A percentile compares a stretch with the other conserved stretches of the same genome.
Conservation (phyloP, 192 early-diverging fungal species). For the Rhizophagus sp. region DNA sequence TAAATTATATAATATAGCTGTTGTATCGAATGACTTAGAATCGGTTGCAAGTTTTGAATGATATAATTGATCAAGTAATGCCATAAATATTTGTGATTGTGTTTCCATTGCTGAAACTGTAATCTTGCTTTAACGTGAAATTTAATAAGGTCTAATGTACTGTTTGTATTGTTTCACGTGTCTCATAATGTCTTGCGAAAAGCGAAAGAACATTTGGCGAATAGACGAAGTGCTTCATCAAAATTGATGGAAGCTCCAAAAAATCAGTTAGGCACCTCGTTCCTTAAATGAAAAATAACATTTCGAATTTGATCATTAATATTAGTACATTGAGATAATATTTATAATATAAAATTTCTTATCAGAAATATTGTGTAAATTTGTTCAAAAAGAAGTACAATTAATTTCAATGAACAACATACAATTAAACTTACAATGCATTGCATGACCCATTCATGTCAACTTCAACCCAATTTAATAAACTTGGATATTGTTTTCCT, state of each 20-base stretch:
- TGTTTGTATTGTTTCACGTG: slow-evolving; percentile 62
- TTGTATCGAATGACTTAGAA: slow-evolving; percentile 46
- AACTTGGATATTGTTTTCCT: slow-evolving; percentile 49
- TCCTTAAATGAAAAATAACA: slow-evolving; percentile 43
- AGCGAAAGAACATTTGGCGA: slow-evolving; percentile 70
- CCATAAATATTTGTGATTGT: slow-evolving; percentile 88
- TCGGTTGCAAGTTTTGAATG: slow-evolving; percentile 61
- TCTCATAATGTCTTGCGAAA: slow-evolving; percentile 78
- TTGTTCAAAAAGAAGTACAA: slow-evolving; percentile 53
- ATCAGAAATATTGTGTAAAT: slow-evolving; percentile 89
- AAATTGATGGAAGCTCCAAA: slow-evolving; percentile 95
- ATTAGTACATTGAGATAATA: too few species aligned
- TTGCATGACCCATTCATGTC: slow-evolving; percentile 99
- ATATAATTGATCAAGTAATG: slow-evolving; percentile 88
- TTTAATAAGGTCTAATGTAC: slow-evolving; percentile 52
- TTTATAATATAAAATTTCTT: neutral
- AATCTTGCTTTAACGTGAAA: slow-evolving; percentile 56
- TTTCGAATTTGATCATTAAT: too few species aligned
- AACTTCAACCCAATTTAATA: slow-evolving; percentile 80
- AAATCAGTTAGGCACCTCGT: slow-evolving; percentile 95
- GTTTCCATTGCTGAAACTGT: slow-evolving; percentile 73
- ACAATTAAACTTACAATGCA: slow-evolving; percentile 68
- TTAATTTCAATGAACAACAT: neutral
- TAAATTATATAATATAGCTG: slow-evolving; percentile 58
- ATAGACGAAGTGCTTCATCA: slow-evolving; percentile 90